These are phyloP conservation scores for Sporothrix euskadiensis DNA, from an alignment of 2,329 filamentous ascomycete genomes.

Conservation along the genomic window DNA sequence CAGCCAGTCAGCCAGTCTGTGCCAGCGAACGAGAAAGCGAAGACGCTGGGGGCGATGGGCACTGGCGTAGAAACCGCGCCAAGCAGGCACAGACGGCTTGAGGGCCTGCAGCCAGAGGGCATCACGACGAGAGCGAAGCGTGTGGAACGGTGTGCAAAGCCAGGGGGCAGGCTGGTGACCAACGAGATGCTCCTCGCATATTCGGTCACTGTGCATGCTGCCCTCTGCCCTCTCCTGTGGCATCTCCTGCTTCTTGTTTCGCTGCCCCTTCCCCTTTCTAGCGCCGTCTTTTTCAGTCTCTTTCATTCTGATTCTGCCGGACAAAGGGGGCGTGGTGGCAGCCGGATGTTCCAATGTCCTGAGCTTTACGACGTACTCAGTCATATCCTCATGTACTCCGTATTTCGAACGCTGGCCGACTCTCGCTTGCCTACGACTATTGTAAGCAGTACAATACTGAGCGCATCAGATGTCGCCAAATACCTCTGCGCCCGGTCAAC, in stretches of 20 bases:
- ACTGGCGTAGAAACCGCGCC: conserved; percentile 4
- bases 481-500: neutral
- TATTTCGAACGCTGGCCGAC: neutral
- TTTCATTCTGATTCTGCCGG: neutral
- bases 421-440: neutral
- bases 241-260: neutral
- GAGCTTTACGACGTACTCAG: neutral
- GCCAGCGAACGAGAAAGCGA: neutral
- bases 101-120: neutral
- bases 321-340: conserved; percentile 6
- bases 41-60: neutral
- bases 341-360: neutral
- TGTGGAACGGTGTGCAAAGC: conserved; percentile 3
- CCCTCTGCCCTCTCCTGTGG: neutral
- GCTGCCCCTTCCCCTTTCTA: neutral
- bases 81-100: neutral
- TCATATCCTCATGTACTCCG: neutral
- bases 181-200: neutral
- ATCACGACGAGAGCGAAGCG: neutral
- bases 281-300: neutral
- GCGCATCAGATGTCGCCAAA: neutral
- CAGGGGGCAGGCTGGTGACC: neutral
- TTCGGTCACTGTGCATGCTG: neutral
- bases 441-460: neutral
- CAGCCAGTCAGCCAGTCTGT: neutral